Evolutionary conservation across 768 basidiomycete genomes (phyloP).

Genomic region (Dioszegia hungarica): DNA sequence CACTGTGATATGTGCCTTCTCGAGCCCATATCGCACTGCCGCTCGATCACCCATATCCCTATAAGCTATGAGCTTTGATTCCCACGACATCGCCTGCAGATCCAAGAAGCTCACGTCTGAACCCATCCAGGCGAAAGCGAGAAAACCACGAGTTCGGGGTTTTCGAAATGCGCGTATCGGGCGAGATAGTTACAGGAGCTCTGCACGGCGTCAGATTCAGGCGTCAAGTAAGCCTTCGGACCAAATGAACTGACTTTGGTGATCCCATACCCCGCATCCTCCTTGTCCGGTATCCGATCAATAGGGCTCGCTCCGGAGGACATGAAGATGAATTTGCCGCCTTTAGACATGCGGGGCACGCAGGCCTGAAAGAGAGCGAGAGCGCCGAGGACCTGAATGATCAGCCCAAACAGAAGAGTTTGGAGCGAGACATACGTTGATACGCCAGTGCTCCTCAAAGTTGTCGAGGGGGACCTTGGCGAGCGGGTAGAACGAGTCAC

Average conservation of each 20-base stretch:
- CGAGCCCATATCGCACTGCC: slow-evolving; percentile 9
- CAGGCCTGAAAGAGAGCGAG: slow-evolving; percentile 33
- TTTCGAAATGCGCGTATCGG: slow-evolving; percentile 33
- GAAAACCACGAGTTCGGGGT: slow-evolving; percentile 30
- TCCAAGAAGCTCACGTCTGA: slow-evolving; percentile 13
- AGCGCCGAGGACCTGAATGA: slow-evolving; percentile 23
- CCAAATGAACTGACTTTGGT: slow-evolving; percentile 2
- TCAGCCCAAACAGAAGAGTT: neutral
- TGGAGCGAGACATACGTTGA: slow-evolving; percentile 19
- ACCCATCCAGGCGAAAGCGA: slow-evolving; percentile 33
- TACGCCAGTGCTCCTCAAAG: slow-evolving; percentile 30
- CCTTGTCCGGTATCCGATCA: slow-evolving; percentile 30
- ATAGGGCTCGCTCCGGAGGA: slow-evolving; percentile 34
- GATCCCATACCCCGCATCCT: slow-evolving; percentile 30
- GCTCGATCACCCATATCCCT: slow-evolving; percentile 26
- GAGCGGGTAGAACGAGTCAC: slow-evolving; percentile 10
- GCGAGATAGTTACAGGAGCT: slow-evolving; percentile 8
- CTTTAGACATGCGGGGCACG: slow-evolving; percentile 24
- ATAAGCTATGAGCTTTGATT: neutral
- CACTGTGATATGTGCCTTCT: slow-evolving; percentile 29
- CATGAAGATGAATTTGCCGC: slow-evolving; percentile 38
- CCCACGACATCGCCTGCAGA: neutral
- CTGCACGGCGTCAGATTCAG: neutral
- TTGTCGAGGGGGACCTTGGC: slow-evolving; percentile 12
- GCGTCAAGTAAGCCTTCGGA: neutral